Percentiles rank a stretch among this genome's conserved stretches.
Conservation (phyloP, 306 rosid species). For the Quercus dentata region DNA sequence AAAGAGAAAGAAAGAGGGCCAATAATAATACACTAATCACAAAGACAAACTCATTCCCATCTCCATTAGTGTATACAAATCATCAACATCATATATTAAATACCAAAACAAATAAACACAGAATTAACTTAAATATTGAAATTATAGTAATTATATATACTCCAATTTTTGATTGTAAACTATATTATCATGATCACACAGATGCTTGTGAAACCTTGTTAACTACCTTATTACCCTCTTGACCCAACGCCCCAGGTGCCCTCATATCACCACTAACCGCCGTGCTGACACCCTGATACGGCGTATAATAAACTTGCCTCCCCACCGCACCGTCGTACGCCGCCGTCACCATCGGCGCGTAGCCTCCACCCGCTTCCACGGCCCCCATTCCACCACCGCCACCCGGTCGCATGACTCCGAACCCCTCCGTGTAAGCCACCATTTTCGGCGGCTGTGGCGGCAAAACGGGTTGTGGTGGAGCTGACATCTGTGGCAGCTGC, state of each 20-base stretch:
- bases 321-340: slow-evolving; percentile 62
- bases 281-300: slow-evolving; percentile 44
- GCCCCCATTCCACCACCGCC: slow-evolving; percentile 29
- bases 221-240: slow-evolving; percentile 65
- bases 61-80: not conserved
- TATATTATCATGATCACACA: slow-evolving; percentile 37
- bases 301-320: slow-evolving; percentile 76
- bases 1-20: too few relatives aligned
- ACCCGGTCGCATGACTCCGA: slow-evolving; percentile 35
- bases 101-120: not conserved
- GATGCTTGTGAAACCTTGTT: slow-evolving; percentile 68
- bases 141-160: not conserved
- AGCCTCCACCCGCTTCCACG: slow-evolving; percentile 28
- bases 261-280: slow-evolving; percentile 33
- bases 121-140: not conserved
- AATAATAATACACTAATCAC: too few relatives aligned
- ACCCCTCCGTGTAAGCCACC: slow-evolving; percentile 51
- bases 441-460: slow-evolving; percentile 46
- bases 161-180: not conserved
- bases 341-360: slow-evolving; percentile 20
- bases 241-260: slow-evolving; percentile 45
- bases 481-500: slow-evolving; percentile 24
- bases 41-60: not conserved
- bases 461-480: slow-evolving; percentile 23
- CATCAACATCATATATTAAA: not conserved